Conservation (phyloP, 2,329 filamentous ascomycete genomes). For the Coniochaeta pulveracea region DNA sequence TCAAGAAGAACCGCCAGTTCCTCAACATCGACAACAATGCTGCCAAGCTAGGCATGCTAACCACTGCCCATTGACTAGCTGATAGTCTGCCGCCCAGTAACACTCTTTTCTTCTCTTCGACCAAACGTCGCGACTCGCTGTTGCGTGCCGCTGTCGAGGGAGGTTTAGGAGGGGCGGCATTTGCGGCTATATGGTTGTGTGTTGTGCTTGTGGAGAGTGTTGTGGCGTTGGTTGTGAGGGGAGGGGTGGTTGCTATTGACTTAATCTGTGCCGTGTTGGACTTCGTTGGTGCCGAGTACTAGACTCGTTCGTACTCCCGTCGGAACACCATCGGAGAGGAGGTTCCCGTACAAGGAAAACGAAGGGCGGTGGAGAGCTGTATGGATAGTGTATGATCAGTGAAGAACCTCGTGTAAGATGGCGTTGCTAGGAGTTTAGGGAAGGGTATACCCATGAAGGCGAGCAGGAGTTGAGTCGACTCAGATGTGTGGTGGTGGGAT, state of each 20-base stretch:
- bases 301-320: no score
- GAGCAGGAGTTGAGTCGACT: no score
- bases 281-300: slow-evolving; percentile 16
- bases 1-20: slow-evolving; percentile 48
- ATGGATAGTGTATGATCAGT: neutral
- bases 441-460: no score
- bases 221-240: slow-evolving; percentile 11
- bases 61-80: slow-evolving; percentile 15
- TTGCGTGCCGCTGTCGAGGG: slow-evolving; percentile 8
- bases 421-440: neutral
- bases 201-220: slow-evolving; percentile 13
- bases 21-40: slow-evolving; percentile 15
- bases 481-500: no score
- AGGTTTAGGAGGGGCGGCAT: slow-evolving; percentile 9
- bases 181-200: slow-evolving; percentile 14
- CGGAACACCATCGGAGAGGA: slow-evolving; percentile 1
- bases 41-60: slow-evolving; percentile 4
- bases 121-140: slow-evolving; percentile 2
- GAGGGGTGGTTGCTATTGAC: slow-evolving; percentile 11
- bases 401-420: neutral
- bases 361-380: neutral
- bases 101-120: neutral
- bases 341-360: neutral
- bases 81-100: slow-evolving; percentile 1
- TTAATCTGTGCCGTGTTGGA: slow-evolving; percentile 13